phyloP scores from a whole-genome alignment of 2,329 filamentous ascomycete genomes.

The Thielaviopsis musarum region DNA sequence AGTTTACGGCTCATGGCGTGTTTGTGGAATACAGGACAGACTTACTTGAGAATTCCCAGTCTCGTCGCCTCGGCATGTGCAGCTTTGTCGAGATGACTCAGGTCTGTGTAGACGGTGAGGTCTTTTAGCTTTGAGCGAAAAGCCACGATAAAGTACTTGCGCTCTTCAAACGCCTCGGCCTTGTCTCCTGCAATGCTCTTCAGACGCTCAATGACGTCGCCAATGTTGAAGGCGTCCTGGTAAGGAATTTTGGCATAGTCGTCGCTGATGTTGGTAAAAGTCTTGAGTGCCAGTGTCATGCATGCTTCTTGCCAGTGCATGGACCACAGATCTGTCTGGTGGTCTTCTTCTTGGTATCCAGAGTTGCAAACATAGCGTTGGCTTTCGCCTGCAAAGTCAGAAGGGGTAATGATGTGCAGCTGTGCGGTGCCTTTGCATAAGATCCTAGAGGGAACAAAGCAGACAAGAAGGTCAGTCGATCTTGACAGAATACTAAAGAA shows the following conservation, averaged over 20 bases:
- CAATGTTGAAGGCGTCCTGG: constrained; percentile 61
- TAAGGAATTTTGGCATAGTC: constrained; percentile 70
- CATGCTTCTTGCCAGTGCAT: constrained; percentile 50
- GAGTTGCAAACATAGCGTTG: constrained; percentile 44
- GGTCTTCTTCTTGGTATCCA: constrained; percentile 53
- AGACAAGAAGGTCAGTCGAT: neutral
- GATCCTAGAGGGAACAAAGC: neutral
- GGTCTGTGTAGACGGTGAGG: constrained; percentile 46
- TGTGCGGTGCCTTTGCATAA: neutral
- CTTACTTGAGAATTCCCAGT: constrained; percentile 66
- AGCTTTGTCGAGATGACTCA: constrained; percentile 58
- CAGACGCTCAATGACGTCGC: constrained; percentile 41
- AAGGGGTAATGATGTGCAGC: neutral
- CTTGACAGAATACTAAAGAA: neutral
- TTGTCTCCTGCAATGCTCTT: constrained; percentile 17
- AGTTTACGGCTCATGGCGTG: neutral
- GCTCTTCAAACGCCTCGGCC: constrained; percentile 41
- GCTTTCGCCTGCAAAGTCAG: neutral
- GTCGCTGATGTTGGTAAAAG: constrained; percentile 40
- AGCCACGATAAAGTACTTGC: constrained; percentile 66
- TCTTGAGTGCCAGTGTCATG: constrained; percentile 53
- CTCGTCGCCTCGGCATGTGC: constrained; percentile 68
- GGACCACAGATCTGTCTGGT: constrained; percentile 55
- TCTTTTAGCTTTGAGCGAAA: constrained; percentile 61
- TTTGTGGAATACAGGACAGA: constrained; percentile 10